phyloP scores from a whole-genome alignment of 768 basidiomycete genomes.

The Daedaleopsis sinensis region DNA sequence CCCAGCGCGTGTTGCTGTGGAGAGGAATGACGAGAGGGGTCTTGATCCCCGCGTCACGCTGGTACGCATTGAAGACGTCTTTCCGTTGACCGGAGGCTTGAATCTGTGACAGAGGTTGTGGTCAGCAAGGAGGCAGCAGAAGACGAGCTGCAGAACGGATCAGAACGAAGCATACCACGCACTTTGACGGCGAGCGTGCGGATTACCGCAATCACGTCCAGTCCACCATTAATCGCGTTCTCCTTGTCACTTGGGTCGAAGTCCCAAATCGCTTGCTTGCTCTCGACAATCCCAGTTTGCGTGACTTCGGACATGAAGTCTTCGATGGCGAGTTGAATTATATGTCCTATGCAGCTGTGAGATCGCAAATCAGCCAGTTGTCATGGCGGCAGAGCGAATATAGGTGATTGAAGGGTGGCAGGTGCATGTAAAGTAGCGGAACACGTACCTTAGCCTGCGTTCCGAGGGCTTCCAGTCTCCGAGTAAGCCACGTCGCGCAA shows the following conservation, averaged over 20 bases:
- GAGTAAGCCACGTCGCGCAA: no score
- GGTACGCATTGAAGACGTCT: neutral
- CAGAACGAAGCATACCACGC: slow-evolving; percentile 6
- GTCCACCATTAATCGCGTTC: slow-evolving; percentile 32
- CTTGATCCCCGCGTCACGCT: neutral
- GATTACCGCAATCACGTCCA: slow-evolving; percentile 36
- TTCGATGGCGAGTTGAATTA: slow-evolving; percentile 29
- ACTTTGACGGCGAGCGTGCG: slow-evolving; percentile 36
- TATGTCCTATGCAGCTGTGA: no score
- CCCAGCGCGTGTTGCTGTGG: neutral
- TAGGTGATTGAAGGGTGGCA: no score
- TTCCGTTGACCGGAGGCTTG: neutral
- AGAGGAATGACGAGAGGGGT: neutral
- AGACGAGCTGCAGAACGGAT: no score
- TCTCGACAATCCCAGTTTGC: slow-evolving; percentile 32
- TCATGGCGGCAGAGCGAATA: no score
- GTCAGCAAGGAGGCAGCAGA: neutral
- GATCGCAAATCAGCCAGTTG: no score
- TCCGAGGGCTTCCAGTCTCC: no score
- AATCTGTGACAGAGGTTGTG: neutral
- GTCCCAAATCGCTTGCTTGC: slow-evolving; percentile 36
- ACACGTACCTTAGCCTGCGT: no score
- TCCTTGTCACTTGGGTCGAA: slow-evolving; percentile 30
- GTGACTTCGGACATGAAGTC: slow-evolving; percentile 37
- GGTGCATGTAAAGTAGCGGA: no score